Conservation (phyloP, 2,329 filamentous ascomycete genomes). For the Xylariaceae sp. region DNA sequence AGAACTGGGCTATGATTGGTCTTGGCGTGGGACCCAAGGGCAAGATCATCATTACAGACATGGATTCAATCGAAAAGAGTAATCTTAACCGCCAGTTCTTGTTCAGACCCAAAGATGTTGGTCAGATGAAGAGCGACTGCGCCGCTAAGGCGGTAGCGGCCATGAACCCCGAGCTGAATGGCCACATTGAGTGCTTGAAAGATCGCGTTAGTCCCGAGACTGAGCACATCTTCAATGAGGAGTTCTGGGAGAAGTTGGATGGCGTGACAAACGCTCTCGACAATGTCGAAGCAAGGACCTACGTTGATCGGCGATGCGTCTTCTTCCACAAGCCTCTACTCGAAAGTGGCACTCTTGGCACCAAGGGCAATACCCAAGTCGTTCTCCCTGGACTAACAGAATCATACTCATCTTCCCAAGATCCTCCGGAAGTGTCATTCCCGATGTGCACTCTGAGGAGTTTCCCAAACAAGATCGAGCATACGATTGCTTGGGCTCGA, state of each 20-base stretch:
- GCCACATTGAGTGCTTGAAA: slow-evolving; percentile 84
- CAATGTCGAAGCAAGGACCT: slow-evolving; percentile 96
- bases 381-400: slow-evolving; percentile 90
- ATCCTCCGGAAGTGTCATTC: slow-evolving; percentile 97
- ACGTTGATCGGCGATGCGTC: slow-evolving; percentile 94
- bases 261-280: slow-evolving; percentile 97
- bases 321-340: slow-evolving; percentile 98
- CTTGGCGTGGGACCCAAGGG: slow-evolving; percentile 87
- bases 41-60: slow-evolving; percentile 92
- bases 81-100: slow-evolving; percentile 98
- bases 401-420: slow-evolving; percentile 96
- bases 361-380: slow-evolving; percentile 98
- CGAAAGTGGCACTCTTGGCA: slow-evolving; percentile 97
- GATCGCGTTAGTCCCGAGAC: slow-evolving; percentile 93
- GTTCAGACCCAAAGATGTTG: slow-evolving; percentile 92
- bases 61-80: slow-evolving; percentile 98
- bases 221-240: slow-evolving; percentile 91
- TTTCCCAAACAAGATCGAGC: slow-evolving; percentile 98
- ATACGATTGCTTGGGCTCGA: slow-evolving; percentile 97
- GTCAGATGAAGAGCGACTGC: slow-evolving; percentile 94
- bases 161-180: slow-evolving; percentile 93
- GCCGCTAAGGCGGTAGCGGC: slow-evolving; percentile 86
- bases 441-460: slow-evolving; percentile 97
- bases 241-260: slow-evolving; percentile 87
- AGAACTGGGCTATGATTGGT: slow-evolving; percentile 99